Evolutionary conservation across 2,329 filamentous ascomycete genomes (phyloP).

Genomic region (Chalaropsis ovoidea): DNA sequence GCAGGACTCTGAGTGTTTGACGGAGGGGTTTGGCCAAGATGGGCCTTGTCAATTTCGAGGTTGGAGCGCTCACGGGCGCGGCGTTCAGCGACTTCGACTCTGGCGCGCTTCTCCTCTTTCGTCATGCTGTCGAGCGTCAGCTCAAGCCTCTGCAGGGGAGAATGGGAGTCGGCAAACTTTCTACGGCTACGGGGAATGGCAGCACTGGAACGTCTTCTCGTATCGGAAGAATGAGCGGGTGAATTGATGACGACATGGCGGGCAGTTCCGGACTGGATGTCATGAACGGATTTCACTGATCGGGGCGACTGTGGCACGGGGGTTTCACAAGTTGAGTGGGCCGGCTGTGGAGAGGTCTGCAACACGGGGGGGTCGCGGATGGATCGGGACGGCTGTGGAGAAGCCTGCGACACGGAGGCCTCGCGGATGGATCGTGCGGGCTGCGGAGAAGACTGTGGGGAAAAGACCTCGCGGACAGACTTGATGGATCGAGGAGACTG

Average conservation of each 20-base stretch:
- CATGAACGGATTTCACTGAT: slow-evolving; percentile 15
- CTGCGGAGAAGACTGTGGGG: neutral
- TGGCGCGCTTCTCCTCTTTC: slow-evolving; percentile 86
- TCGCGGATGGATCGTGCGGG: neutral
- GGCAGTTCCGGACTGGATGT: slow-evolving; percentile 13
- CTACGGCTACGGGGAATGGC: slow-evolving; percentile 23
- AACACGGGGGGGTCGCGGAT: neutral
- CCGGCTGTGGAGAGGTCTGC: neutral
- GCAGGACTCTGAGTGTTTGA: slow-evolving; percentile 22
- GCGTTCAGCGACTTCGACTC: slow-evolving; percentile 71
- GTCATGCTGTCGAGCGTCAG: slow-evolving; percentile 83
- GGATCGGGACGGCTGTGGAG: neutral
- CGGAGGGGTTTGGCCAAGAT: slow-evolving; percentile 22
- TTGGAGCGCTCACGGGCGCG: slow-evolving; percentile 54
- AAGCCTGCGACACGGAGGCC: neutral
- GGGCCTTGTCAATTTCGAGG: slow-evolving; percentile 30
- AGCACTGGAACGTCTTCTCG: slow-evolving; percentile 20
- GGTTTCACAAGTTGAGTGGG: neutral
- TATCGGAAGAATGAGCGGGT: slow-evolving; percentile 17
- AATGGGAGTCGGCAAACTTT: slow-evolving; percentile 66
- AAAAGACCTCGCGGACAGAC: neutral
- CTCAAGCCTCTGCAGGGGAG: slow-evolving; percentile 87
- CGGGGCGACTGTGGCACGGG: slow-evolving; percentile 6
- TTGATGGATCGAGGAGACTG: neutral
- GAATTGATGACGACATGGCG: slow-evolving; percentile 21